Percentiles rank a stretch among this genome's conserved stretches.
Evolutionary conservation across 345 rosid species (phyloP).

Genomic region (Rhodomyrtus tomentosa): DNA sequence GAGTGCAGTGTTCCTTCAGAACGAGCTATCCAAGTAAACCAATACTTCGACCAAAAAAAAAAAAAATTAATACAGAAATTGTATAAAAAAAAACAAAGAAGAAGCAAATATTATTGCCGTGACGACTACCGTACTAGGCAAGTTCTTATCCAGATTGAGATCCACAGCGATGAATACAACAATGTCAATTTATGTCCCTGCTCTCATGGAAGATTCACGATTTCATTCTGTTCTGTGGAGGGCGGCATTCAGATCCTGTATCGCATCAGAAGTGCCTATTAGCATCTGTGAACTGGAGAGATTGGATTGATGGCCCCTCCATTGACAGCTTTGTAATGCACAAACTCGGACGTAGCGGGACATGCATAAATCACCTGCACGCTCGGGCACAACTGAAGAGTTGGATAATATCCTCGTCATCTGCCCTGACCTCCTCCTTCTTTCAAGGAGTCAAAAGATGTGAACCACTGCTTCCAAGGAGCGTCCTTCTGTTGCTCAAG

Average conservation of each 20-base stretch:
- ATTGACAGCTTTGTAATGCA: background rate
- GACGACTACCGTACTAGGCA: background rate
- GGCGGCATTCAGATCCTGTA: background rate
- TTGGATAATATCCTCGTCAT: conserved; percentile 10
- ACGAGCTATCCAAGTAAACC: background rate
- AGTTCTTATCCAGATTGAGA: background rate
- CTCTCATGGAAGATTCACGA: background rate
- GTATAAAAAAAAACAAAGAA: background rate
- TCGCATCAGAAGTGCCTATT: background rate
- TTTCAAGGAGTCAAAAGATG: conserved; percentile 34
- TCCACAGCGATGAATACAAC: background rate
- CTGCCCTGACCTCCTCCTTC: conserved; percentile 40
- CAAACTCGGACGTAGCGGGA: background rate
- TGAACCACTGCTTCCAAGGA: conserved; percentile 88
- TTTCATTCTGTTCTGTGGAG: background rate
- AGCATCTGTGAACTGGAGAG: background rate
- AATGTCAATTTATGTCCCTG: background rate
- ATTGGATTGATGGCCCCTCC: background rate
- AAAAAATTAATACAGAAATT: no score
- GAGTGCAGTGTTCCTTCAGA: background rate
- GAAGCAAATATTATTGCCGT: background rate
- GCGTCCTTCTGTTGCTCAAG: conserved; percentile 91
- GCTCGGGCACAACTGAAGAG: background rate
- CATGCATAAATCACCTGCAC: background rate
- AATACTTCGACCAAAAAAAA: no score